phyloP scores from a whole-genome alignment of 345 rosid genomes.

The Camelina laxa region DNA sequence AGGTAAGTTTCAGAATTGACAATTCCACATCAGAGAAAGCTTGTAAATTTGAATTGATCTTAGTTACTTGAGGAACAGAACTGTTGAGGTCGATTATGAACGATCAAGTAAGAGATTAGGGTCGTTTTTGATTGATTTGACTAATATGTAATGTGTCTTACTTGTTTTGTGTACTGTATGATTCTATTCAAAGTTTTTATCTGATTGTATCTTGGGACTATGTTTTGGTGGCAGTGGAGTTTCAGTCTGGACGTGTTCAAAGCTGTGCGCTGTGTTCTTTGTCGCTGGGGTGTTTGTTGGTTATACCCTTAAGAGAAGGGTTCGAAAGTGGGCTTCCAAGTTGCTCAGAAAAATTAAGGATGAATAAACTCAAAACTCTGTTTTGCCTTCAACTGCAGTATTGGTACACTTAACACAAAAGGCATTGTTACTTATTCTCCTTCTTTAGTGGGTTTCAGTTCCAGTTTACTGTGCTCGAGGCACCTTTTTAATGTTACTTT shows the following conservation, averaged over 20 bases:
- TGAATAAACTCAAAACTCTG: conserved; percentile 46
- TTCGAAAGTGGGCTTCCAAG: conserved; percentile 71
- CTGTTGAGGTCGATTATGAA: neutral
- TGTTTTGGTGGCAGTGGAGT: conserved; percentile 56
- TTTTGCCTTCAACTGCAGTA: neutral
- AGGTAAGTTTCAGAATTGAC: too few relatives aligned
- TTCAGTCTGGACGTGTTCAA: conserved; percentile 75
- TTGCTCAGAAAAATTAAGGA: conserved; percentile 71
- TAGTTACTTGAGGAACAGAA: conserved; percentile 2
- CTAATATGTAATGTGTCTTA: neutral
- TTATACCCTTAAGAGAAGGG: conserved; percentile 74
- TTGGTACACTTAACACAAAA: conserved; percentile 12
- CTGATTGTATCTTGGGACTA: neutral
- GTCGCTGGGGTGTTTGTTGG: conserved; percentile 80
- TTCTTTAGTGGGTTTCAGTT: conserved; percentile 4
- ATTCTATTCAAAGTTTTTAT: neutral
- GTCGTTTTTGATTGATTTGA: neutral
- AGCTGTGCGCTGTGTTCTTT: conserved; percentile 77
- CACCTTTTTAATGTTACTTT: conserved; percentile 10
- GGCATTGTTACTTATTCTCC: conserved; percentile 5
- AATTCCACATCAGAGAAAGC: conserved; percentile 3
- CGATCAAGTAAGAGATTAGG: neutral
- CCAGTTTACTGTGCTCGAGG: neutral
- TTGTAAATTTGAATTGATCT: conserved; percentile 17
- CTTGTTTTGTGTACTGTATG: neutral